These are phyloP conservation scores for Taiozyma onychis DNA, from an alignment of 1,139 yeast genomes.

Conservation along the genomic window DNA sequence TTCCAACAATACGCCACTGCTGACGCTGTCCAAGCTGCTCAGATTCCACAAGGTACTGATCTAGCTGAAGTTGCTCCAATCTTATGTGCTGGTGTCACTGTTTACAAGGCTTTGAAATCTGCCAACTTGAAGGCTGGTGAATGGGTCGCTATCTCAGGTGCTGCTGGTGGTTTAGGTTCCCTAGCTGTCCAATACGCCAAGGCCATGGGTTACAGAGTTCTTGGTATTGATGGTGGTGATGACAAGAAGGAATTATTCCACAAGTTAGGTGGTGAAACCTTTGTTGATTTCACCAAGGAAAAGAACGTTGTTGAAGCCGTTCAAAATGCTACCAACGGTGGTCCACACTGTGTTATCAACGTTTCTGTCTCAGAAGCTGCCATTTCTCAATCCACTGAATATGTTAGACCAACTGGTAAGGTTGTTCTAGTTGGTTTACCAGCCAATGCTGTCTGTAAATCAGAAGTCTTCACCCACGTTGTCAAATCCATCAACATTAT, in stretches of 20 bases:
- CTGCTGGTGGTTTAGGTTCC: constrained; percentile 66
- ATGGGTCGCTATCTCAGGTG: constrained; percentile 63
- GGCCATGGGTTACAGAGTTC: constrained; percentile 60
- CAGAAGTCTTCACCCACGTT: constrained; percentile 53
- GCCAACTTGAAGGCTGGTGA: constrained; percentile 51
- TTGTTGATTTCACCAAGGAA: constrained; percentile 46
- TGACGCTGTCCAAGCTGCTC: constrained; percentile 61
- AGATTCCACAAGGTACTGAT: constrained; percentile 51
- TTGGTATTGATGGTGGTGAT: constrained; percentile 59
- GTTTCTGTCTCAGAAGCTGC: constrained; percentile 58
- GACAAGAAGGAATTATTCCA: constrained; percentile 48
- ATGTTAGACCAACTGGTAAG: constrained; percentile 54
- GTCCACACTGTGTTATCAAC: constrained; percentile 59
- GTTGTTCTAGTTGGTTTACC: constrained; percentile 63
- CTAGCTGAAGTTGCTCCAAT: constrained; percentile 56
- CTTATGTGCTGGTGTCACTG: constrained; percentile 66
- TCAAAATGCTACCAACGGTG: constrained; percentile 47
- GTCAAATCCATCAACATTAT: constrained; percentile 49
- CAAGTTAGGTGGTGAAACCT: constrained; percentile 52
- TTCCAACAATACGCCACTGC: constrained; percentile 67
- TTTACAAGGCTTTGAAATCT: constrained; percentile 61
- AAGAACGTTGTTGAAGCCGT: constrained; percentile 48
- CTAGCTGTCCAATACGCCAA: constrained; percentile 59
- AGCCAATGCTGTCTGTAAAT: constrained; percentile 49
- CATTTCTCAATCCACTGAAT: constrained; percentile 48